phyloP scores from a whole-genome alignment of 768 basidiomycete genomes.

The Boletus reticuloceps region DNA sequence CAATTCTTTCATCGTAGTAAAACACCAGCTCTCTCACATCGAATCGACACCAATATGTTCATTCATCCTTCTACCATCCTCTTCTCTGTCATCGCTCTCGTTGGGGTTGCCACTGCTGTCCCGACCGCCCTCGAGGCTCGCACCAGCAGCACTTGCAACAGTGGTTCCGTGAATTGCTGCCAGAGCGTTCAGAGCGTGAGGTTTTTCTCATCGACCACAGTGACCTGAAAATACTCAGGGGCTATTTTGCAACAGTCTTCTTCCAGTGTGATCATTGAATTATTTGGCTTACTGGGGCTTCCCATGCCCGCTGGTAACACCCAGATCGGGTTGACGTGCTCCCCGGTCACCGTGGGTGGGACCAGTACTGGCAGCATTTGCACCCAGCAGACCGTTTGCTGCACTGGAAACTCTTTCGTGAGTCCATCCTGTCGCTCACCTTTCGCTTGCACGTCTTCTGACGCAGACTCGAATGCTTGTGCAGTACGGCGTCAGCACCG shows the following conservation, averaged over 20 bases:
- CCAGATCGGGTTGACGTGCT: slow-evolving; percentile 1
- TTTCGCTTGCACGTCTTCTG: background rate
- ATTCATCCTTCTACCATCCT: background rate
- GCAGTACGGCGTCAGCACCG: background rate
- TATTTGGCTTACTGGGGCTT: background rate
- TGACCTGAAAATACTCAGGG: background rate
- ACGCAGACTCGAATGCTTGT: background rate
- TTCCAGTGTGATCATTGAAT: background rate
- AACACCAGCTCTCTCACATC: background rate
- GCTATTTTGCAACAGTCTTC: background rate
- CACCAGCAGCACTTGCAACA: slow-evolving; percentile 30
- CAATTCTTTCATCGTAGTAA: background rate
- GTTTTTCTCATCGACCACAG: background rate
- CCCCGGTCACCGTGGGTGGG: background rate
- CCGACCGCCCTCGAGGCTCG: slow-evolving; percentile 2
- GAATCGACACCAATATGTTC: background rate
- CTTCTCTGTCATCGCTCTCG: background rate
- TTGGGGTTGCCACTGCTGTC: background rate
- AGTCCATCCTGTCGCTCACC: background rate
- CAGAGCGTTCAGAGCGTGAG: background rate
- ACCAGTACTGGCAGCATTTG: background rate
- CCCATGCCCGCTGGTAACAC: background rate
- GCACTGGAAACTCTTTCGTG: background rate
- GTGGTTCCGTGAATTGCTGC: slow-evolving; percentile 13
- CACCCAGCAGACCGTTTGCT: slow-evolving; percentile 1